Evolutionary conservation across 1,284 basidiomycete genomes (phyloP).

Genomic region (Mycosarcoma mackinlayi): DNA sequence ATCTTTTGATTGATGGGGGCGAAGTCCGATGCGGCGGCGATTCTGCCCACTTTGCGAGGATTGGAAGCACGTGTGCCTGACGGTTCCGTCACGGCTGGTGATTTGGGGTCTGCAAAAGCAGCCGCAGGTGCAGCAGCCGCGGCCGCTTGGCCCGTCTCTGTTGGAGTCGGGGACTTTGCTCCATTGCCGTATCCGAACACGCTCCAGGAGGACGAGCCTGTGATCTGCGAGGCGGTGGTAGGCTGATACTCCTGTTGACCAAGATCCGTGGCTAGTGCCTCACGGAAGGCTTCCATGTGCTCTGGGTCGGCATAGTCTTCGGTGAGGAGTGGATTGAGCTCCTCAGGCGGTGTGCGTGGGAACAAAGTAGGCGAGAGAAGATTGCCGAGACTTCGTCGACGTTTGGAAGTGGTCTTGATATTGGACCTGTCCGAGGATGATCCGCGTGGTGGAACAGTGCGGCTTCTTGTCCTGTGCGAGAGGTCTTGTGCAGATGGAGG

Average conservation of each 20-base stretch:
- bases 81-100: constrained; percentile 26
- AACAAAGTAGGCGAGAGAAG: constrained; percentile 45
- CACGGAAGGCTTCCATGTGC: constrained; percentile 57
- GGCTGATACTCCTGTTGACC: constrained; percentile 58
- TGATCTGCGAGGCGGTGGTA: constrained; percentile 28
- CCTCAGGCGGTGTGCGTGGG: constrained; percentile 24
- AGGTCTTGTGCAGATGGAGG: constrained; percentile 4
- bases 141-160: constrained; percentile 13
- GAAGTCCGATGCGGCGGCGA: constrained; percentile 65
- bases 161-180: constrained; percentile 30
- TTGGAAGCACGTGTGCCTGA: constrained; percentile 41
- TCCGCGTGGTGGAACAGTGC: constrained; percentile 1
- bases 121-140: constrained; percentile 15
- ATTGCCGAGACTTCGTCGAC: constrained; percentile 37
- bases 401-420: constrained; percentile 20
- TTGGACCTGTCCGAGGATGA: constrained; percentile 7
- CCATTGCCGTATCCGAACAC: constrained; percentile 39
- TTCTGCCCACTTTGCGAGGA: constrained; percentile 53
- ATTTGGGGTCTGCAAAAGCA: constrained; percentile 16
- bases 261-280: constrained; percentile 54
- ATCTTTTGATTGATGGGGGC: constrained; percentile 64
- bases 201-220: constrained; percentile 41
- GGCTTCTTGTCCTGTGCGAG: neutral
- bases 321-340: constrained; percentile 56
- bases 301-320: constrained; percentile 46